Evolutionary conservation across 1,284 basidiomycete species (phyloP), one percentile per base, ranked within the genome.

Genomic region (Apiotrichum montevideense): DNA sequence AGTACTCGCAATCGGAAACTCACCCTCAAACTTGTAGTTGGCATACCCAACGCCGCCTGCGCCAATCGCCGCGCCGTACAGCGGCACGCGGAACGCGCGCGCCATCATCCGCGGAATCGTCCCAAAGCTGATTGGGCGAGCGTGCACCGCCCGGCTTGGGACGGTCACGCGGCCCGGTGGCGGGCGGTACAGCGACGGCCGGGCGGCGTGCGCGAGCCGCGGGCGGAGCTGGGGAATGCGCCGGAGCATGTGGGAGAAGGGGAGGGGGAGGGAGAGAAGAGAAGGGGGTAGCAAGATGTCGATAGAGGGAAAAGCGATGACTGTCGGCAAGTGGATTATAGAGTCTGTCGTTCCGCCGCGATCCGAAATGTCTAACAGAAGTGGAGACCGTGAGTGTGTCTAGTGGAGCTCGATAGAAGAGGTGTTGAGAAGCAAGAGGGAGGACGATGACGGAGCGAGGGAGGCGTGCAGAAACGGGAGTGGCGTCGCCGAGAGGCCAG

Each of bases 1-100:
- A 6, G 3, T 33, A 15, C 8, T 6, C 8, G 41, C n/a, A 15
- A 6, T 29, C 43, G 10, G 33, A 11, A 6, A 76, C 84, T 64
- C 60, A 90, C 91, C 89, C 79, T 96, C 91, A 66, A 93, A 85
- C 78, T 90, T 91, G 79, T 92, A 94, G 72, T 92, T 92, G 14
- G 90, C 91, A 75, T 94, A 95, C 6, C 88, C 88, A 56, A 93
- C 79, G 0, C 89, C 87, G n/a, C 92, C 91, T 1, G 87, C 91
- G 10, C 91, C 90, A 29, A 91, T 83, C 0, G 89, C 89, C 29
- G 85, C 87, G 11, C 87, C 88, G 35, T 89, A 90, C 61, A 90
- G 81, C 37, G 90, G 90, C 2, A 94, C 84, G 52, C 87, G 80
- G 70, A 94, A 90, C 0, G 90, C 90, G 44, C 89, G 80, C 0